Conservation (phyloP, 306 rosid species). For the Vachellia collinsii region DNA sequence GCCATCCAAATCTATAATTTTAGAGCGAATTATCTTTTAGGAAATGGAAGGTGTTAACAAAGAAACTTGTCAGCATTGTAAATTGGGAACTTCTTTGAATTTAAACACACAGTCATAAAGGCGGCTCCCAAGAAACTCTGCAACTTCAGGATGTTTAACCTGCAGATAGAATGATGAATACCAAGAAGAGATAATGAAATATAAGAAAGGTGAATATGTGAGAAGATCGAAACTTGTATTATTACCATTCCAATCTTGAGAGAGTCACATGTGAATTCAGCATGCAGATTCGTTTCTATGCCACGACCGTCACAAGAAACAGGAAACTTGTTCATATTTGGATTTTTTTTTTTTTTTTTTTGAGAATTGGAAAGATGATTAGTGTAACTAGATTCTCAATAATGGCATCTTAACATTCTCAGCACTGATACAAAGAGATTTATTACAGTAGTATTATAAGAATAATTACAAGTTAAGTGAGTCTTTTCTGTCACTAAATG, state of each 20-base stretch:
- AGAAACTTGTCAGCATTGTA: constrained; percentile 28
- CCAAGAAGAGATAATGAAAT: neutral
- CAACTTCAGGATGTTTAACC: constrained; percentile 96
- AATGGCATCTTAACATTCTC: neutral
- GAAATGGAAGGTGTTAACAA: neutral
- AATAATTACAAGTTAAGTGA: neutral
- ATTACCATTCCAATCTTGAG: constrained; percentile 93
- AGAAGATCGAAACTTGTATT: neutral
- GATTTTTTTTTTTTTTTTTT: neutral
- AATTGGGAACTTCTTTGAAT: constrained; percentile 70
- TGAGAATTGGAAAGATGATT: neutral
- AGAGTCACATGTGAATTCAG: constrained; percentile 90
- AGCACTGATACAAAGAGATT: neutral
- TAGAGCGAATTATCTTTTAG: neutral
- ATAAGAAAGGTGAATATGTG: neutral
- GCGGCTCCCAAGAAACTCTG: constrained; percentile 92
- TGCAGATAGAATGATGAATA: constrained; percentile 31
- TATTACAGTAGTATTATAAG: neutral
- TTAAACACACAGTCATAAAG: constrained; percentile 92
- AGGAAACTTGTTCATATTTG: neutral
- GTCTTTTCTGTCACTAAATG: neutral
- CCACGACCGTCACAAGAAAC: constrained; percentile 71
- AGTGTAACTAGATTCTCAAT: neutral
- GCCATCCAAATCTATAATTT: neutral
- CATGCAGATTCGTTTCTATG: constrained; percentile 92